Conservation (phyloP, 2,329 filamentous ascomycete species). For the Pseudodiploospora longispora region DNA sequence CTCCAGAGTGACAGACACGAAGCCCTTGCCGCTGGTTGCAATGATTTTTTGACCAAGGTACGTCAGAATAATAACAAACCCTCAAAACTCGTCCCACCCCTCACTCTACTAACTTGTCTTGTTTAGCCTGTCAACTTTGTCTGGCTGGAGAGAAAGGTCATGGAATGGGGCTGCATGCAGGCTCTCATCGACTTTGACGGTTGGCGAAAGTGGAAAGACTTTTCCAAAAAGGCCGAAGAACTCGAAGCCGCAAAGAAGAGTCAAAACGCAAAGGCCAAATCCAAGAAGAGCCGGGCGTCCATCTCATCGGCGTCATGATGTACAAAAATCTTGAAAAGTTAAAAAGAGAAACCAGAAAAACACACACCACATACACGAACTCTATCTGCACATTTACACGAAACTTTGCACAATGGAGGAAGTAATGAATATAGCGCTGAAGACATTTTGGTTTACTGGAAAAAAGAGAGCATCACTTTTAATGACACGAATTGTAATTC, state of each 20-base stretch:
- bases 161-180: slow-evolving; percentile 99
- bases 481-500: no score
- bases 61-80: slow-evolving; percentile 14
- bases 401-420: no score
- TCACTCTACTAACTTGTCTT: neutral
- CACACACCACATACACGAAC: no score
- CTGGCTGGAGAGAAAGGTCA: slow-evolving; percentile 95
- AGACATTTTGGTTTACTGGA: no score
- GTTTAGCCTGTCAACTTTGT: slow-evolving; percentile 87
- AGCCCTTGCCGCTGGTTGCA: slow-evolving; percentile 89
- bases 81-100: neutral
- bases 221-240: slow-evolving; percentile 41
- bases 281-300: slow-evolving; percentile 38
- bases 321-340: no score
- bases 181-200: slow-evolving; percentile 97
- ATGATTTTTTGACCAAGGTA: slow-evolving; percentile 97
- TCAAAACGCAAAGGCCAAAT: slow-evolving; percentile 25
- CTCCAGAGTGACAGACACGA: slow-evolving; percentile 93
- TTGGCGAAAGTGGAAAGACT: slow-evolving; percentile 96
- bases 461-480: no score
- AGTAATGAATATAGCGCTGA: no score
- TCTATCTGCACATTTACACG: no score
- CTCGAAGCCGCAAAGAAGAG: slow-evolving; percentile 34
- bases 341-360: no score
- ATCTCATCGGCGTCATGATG: slow-evolving; percentile 19